Evolutionary conservation across 352 stramenopile genomes (phyloP).

Genomic region (Pythium dissotocum): DNA sequence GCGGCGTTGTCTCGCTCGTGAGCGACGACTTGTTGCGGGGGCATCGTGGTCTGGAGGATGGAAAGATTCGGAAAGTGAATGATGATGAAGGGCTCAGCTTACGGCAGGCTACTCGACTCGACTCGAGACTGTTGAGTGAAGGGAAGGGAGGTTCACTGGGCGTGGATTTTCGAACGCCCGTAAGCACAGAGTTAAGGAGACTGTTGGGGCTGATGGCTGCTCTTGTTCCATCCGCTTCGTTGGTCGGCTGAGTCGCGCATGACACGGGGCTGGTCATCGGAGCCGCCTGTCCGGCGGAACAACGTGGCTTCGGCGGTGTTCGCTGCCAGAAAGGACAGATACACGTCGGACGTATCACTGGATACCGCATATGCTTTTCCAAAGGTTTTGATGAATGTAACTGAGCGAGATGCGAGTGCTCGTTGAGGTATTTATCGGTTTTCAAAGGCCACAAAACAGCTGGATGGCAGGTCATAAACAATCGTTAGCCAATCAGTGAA

Average conservation of each 20-base stretch:
- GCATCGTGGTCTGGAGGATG: not conserved
- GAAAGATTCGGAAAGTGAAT: no score
- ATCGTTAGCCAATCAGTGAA: not conserved
- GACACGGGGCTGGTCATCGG: not conserved
- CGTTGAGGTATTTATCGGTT: not conserved
- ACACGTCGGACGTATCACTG: not conserved
- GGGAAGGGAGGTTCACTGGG: not conserved
- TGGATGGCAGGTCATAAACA: not conserved
- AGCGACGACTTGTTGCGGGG: constrained; percentile 13
- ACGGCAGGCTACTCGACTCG: no score
- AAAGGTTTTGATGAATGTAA: not conserved
- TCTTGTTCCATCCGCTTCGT: not conserved
- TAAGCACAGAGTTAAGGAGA: not conserved
- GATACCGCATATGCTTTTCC: not conserved
- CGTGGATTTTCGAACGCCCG: not conserved
- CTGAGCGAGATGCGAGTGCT: no score
- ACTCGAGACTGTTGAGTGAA: no score
- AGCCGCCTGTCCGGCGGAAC: not conserved
- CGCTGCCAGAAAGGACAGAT: not conserved
- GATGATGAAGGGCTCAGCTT: no score
- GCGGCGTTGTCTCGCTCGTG: not conserved
- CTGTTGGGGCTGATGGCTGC: not conserved
- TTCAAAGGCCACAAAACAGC: not conserved
- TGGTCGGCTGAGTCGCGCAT: not conserved
- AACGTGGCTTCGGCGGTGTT: not conserved